Base-by-base conservation (phyloP, 2,329 filamentous ascomycete species). In the Fusarium sulawesiense region DNA sequence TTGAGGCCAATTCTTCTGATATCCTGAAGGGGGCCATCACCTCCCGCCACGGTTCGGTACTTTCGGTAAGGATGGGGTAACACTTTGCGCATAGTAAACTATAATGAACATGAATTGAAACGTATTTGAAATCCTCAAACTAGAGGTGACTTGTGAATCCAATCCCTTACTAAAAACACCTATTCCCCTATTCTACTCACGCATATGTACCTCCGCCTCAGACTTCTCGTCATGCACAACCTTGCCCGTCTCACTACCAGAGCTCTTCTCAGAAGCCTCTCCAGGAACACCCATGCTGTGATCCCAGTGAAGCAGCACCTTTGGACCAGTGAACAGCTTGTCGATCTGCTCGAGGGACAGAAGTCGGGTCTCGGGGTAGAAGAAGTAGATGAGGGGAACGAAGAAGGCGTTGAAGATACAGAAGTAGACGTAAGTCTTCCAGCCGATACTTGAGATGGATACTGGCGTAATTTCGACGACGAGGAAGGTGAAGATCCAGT, bases 261-360 rank as follows among this genome's bases (percentile, higher is more conserved):
- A 25, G 12, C 23, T 61, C 44, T 71, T 75, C 30, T 66, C 62
- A 14, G 68, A 56, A 20, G 65, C 60, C 20, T 78, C 77, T 34
- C 76, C 76, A 10, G 75, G 72, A 4, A 72, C 66, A 25, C 77
- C 77, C 77, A 79, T 79, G 42, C 74, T 76, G 44, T 69, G 63
- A 25, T 77, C 71, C 77, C 77, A 79, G 40, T 78, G 72, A 30
- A 78, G 65, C 63, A 76, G 63, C 7, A 78, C 53, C 68, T 77
- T 79, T 11, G 70, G 66, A 2, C 77, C 76, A 5, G 77, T 80
- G 56, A 80, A 81, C 3, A 81, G 70, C 51, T 73, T 75, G 48
- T 85, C 83, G 50, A 87, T 82, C 72, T 86, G 83, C 73, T 87
- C 85, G 1, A 87, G 79, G 23, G 81, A 81, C 10, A 85, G 75